Evolutionary conservation across 2,329 filamentous ascomycete species (phyloP).

Genomic region (Penicillium sp.): DNA sequence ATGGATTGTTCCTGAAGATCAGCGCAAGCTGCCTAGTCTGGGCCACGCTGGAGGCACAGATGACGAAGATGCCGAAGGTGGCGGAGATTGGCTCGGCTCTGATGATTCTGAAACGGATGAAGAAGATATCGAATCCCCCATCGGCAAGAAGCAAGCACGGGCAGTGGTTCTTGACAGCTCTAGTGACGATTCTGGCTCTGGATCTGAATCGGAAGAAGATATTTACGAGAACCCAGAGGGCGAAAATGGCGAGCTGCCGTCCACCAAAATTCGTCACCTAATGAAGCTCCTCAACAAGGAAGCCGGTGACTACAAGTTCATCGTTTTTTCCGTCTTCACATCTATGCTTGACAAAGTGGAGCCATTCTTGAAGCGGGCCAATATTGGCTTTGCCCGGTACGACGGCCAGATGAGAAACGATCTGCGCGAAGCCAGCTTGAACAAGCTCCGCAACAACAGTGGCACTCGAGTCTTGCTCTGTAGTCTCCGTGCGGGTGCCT

Average conservation of each 20-base stretch:
- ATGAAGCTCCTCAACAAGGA: slow-evolving; percentile 75
- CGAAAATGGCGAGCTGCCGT: slow-evolving; percentile 48
- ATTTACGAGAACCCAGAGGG: slow-evolving; percentile 37
- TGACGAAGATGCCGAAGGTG: slow-evolving; percentile 82
- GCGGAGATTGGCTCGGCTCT: slow-evolving; percentile 69
- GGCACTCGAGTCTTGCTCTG: slow-evolving; percentile 79
- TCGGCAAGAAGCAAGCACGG: slow-evolving; percentile 12
- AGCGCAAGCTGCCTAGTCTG: slow-evolving; percentile 56
- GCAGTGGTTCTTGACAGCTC: slow-evolving; percentile 16
- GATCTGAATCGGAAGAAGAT: slow-evolving; percentile 39
- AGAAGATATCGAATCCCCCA: slow-evolving; percentile 27
- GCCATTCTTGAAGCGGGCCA: slow-evolving; percentile 71
- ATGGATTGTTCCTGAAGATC: slow-evolving; percentile 69
- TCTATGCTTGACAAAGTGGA: slow-evolving; percentile 96
- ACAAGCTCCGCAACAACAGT: slow-evolving; percentile 67
- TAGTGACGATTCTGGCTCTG: slow-evolving; percentile 40
- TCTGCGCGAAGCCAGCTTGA: slow-evolving; percentile 76
- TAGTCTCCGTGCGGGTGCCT: slow-evolving; percentile 84
- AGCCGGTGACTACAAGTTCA: slow-evolving; percentile 81
- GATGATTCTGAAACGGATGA: slow-evolving; percentile 58
- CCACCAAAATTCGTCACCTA: slow-evolving; percentile 86
- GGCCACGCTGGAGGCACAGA: slow-evolving; percentile 78
- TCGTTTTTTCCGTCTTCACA: slow-evolving; percentile 97
- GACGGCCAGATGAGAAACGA: slow-evolving; percentile 95
- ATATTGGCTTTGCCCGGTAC: slow-evolving; percentile 78